Base-by-base conservation (phyloP, 345 rosid species). In the Pugionium dolabratum region DNA sequence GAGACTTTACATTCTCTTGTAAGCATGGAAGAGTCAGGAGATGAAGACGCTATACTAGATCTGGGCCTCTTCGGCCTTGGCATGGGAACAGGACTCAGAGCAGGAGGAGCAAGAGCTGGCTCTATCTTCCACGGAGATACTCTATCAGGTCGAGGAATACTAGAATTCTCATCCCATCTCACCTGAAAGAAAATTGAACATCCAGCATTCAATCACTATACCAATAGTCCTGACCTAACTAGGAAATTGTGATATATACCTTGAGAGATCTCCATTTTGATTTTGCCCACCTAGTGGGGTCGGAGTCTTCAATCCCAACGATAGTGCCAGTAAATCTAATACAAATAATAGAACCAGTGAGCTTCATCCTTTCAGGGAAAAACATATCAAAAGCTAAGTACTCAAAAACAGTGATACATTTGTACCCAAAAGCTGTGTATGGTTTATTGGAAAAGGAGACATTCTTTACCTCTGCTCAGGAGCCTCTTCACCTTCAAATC, bases 71-170 rank as follows among this genome's bases (percentile, higher is more conserved):
- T 90, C 8, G 82, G 75, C 74, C 88, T 78, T 18, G 87, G 70
- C 72, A 79, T 62, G 8, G 89, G 85, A 69, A 83, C 82, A 29
- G 85, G 84, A 72, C 76, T 84, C 41, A 86, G 69, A 8, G 92
- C 85, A 66, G 87, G 82, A 61, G 93, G 93, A 69, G 97, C 79
- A 71, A 86, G 40, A 41, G 91, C 86, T 72, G 96, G 93, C 67
- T 90, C 96, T 69, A 90, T 74, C 70, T 86, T 85, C 97, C 96
- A 88, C 4, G 93, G 93, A 33, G 97, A 90, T 50, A 90, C 97
- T 75, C 91, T 79, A 8, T 86, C 93, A n/a, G 93, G 97, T 45
- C 89, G 86, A 50, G 84, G 80, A 51, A 90, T 78, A 41, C 75
- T 61, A 42, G 91, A 80, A 64, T 80, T 83, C 73, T 86, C 96